Evolutionary conservation across 306 rosid species (phyloP), one percentile per base, ranked within the genome.

Genomic region (Malus sylvestris): DNA sequence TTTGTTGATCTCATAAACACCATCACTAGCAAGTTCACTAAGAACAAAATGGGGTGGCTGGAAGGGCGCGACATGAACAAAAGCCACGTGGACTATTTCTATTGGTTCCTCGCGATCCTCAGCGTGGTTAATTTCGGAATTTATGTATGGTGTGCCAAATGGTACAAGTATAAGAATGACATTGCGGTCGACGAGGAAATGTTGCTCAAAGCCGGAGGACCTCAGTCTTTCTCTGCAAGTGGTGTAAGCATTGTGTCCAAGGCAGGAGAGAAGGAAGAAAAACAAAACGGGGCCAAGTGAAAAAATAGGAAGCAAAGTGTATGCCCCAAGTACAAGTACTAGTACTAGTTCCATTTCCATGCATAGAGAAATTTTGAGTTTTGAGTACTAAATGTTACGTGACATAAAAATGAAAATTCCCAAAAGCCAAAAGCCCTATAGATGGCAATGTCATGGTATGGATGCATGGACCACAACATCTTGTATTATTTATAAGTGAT

Each of bases 91-190:
- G 82, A 86, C 8, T 8, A 71, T 0, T 86, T 86, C 85, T 89
- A 86, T 25, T 86, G 87, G 86, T 85, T 86, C 64, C 77, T 86
- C 62, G 83, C 93, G 2, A 70, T 85, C 40, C 86, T 89, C 18
- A 86, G 93, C 49, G 18, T 78, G 75, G 25, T 87, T 11, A 89
- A 85, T 76, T 87, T 89, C 23, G 53, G 29, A 10, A 30, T 79
- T 20, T 85, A 85, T 45, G 58, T 87, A 2, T 57, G 70, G 16
- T 87, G 93, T 82, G 89, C 93, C 49, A 81, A 79, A 29, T 87
- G 91, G 89, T 87, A 87, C 78, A 85, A 85, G 67, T 87, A 89
- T 33, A 84, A 81, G 73, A 78, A 53, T 51, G 79, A 62, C 75
- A 85, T 51, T 52, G 9, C 78, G 46, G 51, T 25, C 2, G 29